These are phyloP conservation scores for Miscanthus lutarioriparius DNA, from an alignment of 176 grass and related monocot genomes.

Conservation along the genomic window DNA sequence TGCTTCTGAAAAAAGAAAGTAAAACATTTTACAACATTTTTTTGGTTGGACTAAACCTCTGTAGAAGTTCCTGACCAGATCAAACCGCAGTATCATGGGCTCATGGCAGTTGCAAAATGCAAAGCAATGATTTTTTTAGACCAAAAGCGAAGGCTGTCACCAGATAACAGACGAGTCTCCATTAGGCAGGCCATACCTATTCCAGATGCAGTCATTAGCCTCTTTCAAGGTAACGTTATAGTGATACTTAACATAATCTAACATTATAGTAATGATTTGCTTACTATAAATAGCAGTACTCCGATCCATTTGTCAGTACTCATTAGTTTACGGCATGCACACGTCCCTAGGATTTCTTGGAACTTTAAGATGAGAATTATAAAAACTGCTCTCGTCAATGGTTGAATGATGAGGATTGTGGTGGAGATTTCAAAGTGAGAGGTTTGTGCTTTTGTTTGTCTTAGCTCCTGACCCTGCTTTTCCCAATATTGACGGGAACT, in stretches of 20 bases:
- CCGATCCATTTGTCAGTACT: not conserved
- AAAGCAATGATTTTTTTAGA: not conserved
- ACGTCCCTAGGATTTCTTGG: constrained; percentile 57
- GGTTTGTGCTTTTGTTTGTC: constrained; percentile 26
- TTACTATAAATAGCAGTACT: constrained; percentile 31
- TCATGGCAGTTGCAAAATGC: too few species aligned
- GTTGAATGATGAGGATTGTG: constrained; percentile 8
- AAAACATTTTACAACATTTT: not conserved
- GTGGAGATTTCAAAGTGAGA: constrained; percentile 34
- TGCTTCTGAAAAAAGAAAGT: not conserved
- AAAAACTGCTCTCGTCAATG: constrained; percentile 36
- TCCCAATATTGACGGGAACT: not conserved
- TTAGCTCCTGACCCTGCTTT: constrained; percentile 32
- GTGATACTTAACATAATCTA: not conserved
- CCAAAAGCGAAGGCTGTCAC: not conserved
- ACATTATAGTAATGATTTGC: not conserved
- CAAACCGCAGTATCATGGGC: not conserved
- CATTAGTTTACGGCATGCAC: constrained; percentile 34
- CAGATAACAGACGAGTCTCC: not conserved
- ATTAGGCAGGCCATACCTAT: not conserved
- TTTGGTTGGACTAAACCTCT: not conserved
- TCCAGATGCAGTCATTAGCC: not conserved
- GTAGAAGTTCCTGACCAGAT: not conserved
- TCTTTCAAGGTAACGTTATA: constrained; percentile 18
- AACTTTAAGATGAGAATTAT: constrained; percentile 42